phyloP scores from a whole-genome alignment of 805 yeast genomes.

The Jamesozyma spencerorum region DNA sequence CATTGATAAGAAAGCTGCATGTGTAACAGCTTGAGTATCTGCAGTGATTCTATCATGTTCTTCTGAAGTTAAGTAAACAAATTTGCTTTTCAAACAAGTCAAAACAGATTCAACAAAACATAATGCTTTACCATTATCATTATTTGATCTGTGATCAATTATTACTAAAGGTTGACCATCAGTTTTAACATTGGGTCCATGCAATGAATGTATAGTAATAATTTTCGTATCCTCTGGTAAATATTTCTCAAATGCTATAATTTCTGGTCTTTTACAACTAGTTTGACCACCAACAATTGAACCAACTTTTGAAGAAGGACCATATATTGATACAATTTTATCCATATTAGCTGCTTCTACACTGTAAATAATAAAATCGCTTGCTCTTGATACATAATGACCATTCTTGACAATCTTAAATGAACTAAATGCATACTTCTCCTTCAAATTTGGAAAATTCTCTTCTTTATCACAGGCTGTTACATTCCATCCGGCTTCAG shows the following conservation, averaged over 20 bases:
- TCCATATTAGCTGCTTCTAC: slow-evolving; percentile 87
- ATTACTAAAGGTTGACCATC: slow-evolving; percentile 89
- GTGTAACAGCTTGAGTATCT: slow-evolving; percentile 97
- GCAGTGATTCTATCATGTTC: slow-evolving; percentile 95
- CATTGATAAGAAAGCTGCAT: slow-evolving; percentile 94
- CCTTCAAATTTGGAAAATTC: slow-evolving; percentile 37
- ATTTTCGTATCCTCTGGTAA: slow-evolving; percentile 76
- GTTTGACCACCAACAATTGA: slow-evolving; percentile 98
- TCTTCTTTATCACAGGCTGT: slow-evolving; percentile 83
- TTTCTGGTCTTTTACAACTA: slow-evolving; percentile 86
- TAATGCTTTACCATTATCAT: slow-evolving; percentile 41
- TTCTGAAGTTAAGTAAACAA: slow-evolving; percentile 67
- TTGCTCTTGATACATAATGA: slow-evolving; percentile 65
- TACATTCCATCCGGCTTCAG: slow-evolving; percentile 80
- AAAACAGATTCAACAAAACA: slow-evolving; percentile 54
- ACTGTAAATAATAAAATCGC: slow-evolving; percentile 80
- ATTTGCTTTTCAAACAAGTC: slow-evolving; percentile 66
- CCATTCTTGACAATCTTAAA: slow-evolving; percentile 69
- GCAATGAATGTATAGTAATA: slow-evolving; percentile 81
- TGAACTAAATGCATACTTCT: slow-evolving; percentile 33
- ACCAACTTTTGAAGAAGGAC: slow-evolving; percentile 79
- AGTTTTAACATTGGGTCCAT: slow-evolving; percentile 86
- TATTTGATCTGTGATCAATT: slow-evolving; percentile 53
- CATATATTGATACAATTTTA: slow-evolving; percentile 64
- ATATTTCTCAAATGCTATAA: slow-evolving; percentile 67